These are phyloP conservation scores for Linderniella brevidens DNA, from an alignment of 257 asterid species.

Conservation along the genomic window DNA sequence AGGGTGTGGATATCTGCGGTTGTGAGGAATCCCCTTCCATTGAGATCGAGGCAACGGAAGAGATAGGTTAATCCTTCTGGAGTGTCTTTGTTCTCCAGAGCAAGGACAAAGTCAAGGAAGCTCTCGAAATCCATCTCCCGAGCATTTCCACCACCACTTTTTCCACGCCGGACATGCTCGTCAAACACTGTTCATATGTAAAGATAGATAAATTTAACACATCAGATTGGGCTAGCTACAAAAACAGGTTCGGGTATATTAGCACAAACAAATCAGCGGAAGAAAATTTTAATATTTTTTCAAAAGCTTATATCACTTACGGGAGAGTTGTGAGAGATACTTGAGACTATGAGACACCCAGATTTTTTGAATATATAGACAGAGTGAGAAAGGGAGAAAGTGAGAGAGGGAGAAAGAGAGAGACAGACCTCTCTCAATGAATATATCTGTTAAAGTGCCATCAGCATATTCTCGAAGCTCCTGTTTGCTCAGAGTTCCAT, in stretches of 20 bases:
- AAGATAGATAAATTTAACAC: too few species aligned
- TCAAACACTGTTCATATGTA: constrained; percentile 43
- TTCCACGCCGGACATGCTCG: constrained; percentile 95
- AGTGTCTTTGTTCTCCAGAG: constrained; percentile 92
- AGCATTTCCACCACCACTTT: constrained; percentile 69
- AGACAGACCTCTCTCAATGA: constrained; percentile 75
- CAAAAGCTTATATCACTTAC: too few species aligned
- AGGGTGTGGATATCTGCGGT: constrained; percentile 86
- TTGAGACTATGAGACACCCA: too few species aligned
- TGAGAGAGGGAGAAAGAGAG: background rate
- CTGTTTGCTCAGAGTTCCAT: constrained; percentile 82
- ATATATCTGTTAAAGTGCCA: constrained; percentile 84
- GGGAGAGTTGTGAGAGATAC: too few species aligned
- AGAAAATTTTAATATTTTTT: too few species aligned
- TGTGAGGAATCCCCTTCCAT: constrained; percentile 80
- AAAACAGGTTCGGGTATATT: too few species aligned
- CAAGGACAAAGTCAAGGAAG: constrained; percentile 86
- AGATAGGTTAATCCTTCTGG: constrained; percentile 86
- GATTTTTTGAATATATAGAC: too few species aligned
- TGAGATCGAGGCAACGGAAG: constrained; percentile 88
- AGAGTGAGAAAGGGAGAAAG: background rate
- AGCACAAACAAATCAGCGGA: too few species aligned
- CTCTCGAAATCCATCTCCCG: constrained; percentile 98
- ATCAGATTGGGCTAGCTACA: background rate
- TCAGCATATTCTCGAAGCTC: constrained; percentile 99